Evolutionary conservation across 148 eudicot genomes (phyloP).

Genomic region (Persicaria tinctoria): DNA sequence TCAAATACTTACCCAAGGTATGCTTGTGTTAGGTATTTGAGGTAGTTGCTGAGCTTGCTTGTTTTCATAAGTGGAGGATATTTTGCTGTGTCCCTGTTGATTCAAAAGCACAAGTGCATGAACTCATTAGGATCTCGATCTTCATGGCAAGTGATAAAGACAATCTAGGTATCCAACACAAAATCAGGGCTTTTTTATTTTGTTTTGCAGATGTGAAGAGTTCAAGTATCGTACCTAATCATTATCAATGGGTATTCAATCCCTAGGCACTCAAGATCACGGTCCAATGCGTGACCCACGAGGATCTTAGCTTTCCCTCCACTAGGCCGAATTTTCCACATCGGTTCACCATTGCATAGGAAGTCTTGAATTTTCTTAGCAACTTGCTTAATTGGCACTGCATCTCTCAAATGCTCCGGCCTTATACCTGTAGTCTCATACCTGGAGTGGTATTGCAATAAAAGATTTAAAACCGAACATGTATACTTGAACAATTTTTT

Average conservation of each 20-base stretch:
- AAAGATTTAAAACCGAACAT: neutral
- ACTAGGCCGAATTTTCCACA: slow-evolving; percentile 41
- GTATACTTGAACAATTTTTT: neutral
- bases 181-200: neutral
- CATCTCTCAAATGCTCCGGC: slow-evolving; percentile 55
- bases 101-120: neutral
- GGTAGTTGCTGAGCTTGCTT: slow-evolving; percentile 72
- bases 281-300: slow-evolving; percentile 62
- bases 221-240: slow-evolving; percentile 34
- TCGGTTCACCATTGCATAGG: slow-evolving; percentile 64
- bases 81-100: slow-evolving; percentile 61
- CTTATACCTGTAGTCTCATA: slow-evolving; percentile 55
- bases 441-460: slow-evolving; percentile 22
- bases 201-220: neutral
- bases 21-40: slow-evolving; percentile 47
- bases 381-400: slow-evolving; percentile 63
- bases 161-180: neutral
- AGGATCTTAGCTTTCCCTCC: slow-evolving; percentile 73
- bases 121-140: neutral
- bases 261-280: slow-evolving; percentile 55
- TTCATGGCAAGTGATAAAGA: neutral
- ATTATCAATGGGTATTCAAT: slow-evolving; percentile 58
- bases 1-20: slow-evolving; percentile 52
- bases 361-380: slow-evolving; percentile 43
- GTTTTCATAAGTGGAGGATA: slow-evolving; percentile 74